These are phyloP conservation scores for Bombardia bombarda DNA, from an alignment of 495 filamentous ascomycete species.

Conservation along the genomic window DNA sequence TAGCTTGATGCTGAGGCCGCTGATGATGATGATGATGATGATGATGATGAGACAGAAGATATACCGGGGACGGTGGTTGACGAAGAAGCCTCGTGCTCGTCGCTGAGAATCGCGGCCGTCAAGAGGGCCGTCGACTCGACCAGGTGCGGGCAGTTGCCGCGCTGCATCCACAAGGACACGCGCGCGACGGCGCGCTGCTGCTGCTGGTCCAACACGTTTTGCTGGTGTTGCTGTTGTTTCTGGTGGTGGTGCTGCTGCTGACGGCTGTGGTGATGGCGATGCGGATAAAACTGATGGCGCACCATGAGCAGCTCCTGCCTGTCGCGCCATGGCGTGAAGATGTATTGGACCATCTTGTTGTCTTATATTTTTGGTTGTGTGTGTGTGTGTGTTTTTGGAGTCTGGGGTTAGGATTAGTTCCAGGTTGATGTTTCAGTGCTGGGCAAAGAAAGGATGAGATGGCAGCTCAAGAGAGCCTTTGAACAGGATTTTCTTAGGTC, in stretches of 20 bases:
- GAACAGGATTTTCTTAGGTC: too few relatives aligned
- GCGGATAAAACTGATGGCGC: conserved; percentile 58
- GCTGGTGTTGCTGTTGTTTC: background rate
- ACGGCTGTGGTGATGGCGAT: background rate
- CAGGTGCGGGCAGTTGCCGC: conserved; percentile 71
- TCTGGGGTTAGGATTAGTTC: too few relatives aligned
- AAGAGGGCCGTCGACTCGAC: conserved; percentile 76
- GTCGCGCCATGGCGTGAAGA: conserved; percentile 73
- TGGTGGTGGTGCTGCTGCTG: background rate
- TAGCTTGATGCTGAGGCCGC: conserved; percentile 20
- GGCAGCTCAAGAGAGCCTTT: too few relatives aligned
- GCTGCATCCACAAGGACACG: conserved; percentile 50
- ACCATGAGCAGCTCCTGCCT: conserved; percentile 57
- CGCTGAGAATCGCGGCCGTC: conserved; percentile 63
- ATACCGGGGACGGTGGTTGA: too few relatives aligned
- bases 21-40: background rate
- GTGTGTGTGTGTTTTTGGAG: too few relatives aligned
- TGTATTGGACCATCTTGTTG: conserved; percentile 68
- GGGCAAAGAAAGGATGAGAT: too few relatives aligned
- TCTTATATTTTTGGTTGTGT: too few relatives aligned
- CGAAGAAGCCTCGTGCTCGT: conserved; percentile 27
- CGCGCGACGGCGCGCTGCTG: conserved; percentile 32
- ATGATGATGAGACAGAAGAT: too few relatives aligned
- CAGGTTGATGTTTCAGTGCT: too few relatives aligned
- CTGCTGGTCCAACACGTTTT: too few relatives aligned